Base-by-base conservation (phyloP, 345 rosid species). In the Excoecaria cochinchinensis region DNA sequence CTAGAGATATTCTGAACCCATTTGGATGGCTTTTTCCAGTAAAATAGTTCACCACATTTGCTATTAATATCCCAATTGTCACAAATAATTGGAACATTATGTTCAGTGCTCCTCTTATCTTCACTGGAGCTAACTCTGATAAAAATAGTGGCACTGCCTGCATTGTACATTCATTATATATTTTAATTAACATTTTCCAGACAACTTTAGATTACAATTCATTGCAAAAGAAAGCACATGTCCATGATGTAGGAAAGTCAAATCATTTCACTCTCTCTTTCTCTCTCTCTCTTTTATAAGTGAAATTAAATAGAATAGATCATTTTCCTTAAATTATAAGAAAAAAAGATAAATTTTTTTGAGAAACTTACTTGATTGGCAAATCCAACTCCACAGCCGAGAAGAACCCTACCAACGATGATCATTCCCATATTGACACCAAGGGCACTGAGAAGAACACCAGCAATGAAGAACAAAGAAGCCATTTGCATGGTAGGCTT, bases 131-230 rank as follows among this genome's bases (percentile, higher is more conserved):
- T 51, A 90, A 84, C 77, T 90, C 92, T 3, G 95, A 92, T 42
- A 89, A 22, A 80, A 90, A 89, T 50, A 92, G 81, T 1, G 93
- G 97, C 67, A 86, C 89, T 4, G 89, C 90, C 91, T 87, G 86
- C 39, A 76, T 31, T 12, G 39, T 42, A 58, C 15, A 21, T 63
- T 10, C 21, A 44, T 53, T 12, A 53, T 14, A 12, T 10, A 44
- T 44, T 53, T 5, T 17, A 53, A 53, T 53, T 53, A 4, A 44
- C 9, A 6, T 6, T 1, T 44, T 44, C 48, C 10, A 44, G 31
- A 31, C 2, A 31, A 31, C 31, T 31, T 31, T 31, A 31, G 31
- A 31, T 31, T 31, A 31, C 31, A 31, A 31, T 31, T 31, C 31
- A 31, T 31, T 31, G 31, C 31, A 31, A 31, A 31, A 31, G 31